Percentiles rank a stretch among this genome's conserved stretches.
These are phyloP conservation scores for Cladochytrium replicatum DNA, from an alignment of 192 early-diverging fungal species.

Conservation along the genomic window DNA sequence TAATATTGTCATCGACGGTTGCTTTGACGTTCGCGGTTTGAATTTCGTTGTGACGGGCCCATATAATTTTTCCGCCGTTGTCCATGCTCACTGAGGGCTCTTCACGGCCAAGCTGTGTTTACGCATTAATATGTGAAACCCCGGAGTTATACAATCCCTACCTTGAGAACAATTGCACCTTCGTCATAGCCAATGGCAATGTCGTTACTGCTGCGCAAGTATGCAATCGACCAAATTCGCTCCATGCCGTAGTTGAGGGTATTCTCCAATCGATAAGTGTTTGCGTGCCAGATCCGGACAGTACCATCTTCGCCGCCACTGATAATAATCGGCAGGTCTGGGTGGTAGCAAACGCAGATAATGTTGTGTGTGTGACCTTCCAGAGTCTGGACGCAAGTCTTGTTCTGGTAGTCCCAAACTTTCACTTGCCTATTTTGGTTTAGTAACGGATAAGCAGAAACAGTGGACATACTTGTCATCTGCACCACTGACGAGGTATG, in stretches of 20 bases:
- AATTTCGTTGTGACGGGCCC: constrained; percentile 95
- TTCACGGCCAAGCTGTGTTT: constrained; percentile 83
- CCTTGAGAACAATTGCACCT: constrained; percentile 88
- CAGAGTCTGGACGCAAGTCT: constrained; percentile 96
- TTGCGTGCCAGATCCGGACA: constrained; percentile 91
- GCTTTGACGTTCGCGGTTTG: constrained; percentile 90
- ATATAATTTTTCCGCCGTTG: constrained; percentile 90
- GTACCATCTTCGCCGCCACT: constrained; percentile 92
- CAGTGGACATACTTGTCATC: constrained; percentile 67
- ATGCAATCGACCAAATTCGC: constrained; percentile 91
- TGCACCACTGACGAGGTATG: constrained; percentile 89
- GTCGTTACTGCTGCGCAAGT: constrained; percentile 75
- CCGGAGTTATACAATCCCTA: constrained; percentile 1
- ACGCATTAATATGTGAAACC: not conserved
- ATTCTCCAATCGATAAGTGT: constrained; percentile 93
- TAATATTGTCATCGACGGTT: constrained; percentile 63
- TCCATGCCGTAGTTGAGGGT: constrained; percentile 97
- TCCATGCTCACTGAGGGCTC: constrained; percentile 98
- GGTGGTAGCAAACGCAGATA: constrained; percentile 82
- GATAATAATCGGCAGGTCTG: constrained; percentile 92
- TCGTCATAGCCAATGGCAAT: constrained; percentile 95
- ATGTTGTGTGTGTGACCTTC: constrained; percentile 97
- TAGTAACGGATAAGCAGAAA: not conserved
- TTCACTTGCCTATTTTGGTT: constrained; percentile 55
- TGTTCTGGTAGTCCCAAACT: constrained; percentile 99